phyloP scores from a whole-genome alignment of 805 yeast genomes.

The Candida vaughaniae region DNA sequence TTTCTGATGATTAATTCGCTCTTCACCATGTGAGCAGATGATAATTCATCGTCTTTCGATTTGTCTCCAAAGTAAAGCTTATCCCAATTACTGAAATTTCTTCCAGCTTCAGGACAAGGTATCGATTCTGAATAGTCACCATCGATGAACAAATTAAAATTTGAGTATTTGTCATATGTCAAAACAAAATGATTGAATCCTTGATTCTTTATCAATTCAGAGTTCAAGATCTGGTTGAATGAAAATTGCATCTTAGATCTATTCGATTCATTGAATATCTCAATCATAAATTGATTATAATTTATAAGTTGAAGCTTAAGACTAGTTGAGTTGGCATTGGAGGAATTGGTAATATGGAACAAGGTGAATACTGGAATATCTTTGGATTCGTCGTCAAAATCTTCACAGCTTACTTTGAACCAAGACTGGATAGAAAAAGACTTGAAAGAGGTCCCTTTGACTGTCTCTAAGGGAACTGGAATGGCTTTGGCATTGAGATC shows the following conservation, averaged over 20 bases:
- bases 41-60: conserved; percentile 1
- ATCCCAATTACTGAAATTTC: conserved; percentile 30
- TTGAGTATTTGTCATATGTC: conserved; percentile 36
- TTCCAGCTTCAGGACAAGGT: conserved; percentile 34
- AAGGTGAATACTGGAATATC: conserved; percentile 14
- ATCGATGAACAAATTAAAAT: conserved; percentile 46
- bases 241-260: conserved; percentile 28
- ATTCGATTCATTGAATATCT: conserved; percentile 22
- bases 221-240: conserved; percentile 30
- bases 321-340: conserved; percentile 18
- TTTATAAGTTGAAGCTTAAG: conserved; percentile 29
- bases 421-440: conserved; percentile 38
- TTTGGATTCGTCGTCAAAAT: conserved; percentile 11
- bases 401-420: conserved; percentile 30
- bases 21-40: conserved; percentile 3
- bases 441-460: conserved; percentile 5
- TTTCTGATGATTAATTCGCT: conserved; percentile 35
- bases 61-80: conserved; percentile 35
- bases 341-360: conserved; percentile 28
- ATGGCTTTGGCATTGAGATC: conserved; percentile 15
- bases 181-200: conserved; percentile 32
- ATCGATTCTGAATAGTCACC: conserved; percentile 49
- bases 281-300: conserved; percentile 30
- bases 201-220: conserved; percentile 15
- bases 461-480: conserved; percentile 22